Evolutionary conservation across 2,329 filamentous ascomycete species (phyloP).

Genomic region (Lojkania enalia): DNA sequence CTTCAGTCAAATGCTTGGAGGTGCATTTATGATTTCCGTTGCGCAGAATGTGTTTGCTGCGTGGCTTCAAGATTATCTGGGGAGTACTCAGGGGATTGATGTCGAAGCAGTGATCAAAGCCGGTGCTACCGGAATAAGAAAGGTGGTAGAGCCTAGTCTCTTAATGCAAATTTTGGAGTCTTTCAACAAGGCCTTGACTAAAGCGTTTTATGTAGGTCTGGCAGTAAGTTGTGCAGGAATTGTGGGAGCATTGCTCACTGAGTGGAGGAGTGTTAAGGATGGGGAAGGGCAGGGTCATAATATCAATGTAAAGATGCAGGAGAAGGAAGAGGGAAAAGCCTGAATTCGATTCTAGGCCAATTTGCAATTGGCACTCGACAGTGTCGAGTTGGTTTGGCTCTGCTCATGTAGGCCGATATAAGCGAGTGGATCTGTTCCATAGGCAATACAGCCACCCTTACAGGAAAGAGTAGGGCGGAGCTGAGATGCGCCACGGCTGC

Average conservation of each 20-base stretch:
- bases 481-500: too few species aligned
- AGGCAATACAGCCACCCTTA: too few species aligned
- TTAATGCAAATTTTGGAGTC: conserved; percentile 7
- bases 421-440: too few species aligned
- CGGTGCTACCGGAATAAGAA: conserved; percentile 6
- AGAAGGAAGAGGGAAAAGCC: too few species aligned
- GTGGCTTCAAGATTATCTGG: conserved; percentile 25
- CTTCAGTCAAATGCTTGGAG: conserved; percentile 44
- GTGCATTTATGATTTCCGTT: conserved; percentile 44
- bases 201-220: conserved; percentile 11
- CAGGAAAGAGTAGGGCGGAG: too few species aligned
- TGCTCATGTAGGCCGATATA: too few species aligned
- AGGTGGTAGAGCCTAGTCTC: not conserved
- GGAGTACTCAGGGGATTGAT: conserved; percentile 19
- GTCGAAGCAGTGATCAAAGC: not conserved
- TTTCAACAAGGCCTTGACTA: conserved; percentile 13
- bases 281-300: conserved; percentile 7
- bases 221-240: conserved; percentile 6
- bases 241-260: conserved; percentile 13
- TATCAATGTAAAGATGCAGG: not conserved
- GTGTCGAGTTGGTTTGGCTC: too few species aligned
- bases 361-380: too few species aligned
- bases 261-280: conserved; percentile 20
- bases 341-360: too few species aligned
- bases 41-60: conserved; percentile 47